Base-by-base conservation (phyloP, 2,329 filamentous ascomycete genomes). In the Fusarium floridanum region DNA sequence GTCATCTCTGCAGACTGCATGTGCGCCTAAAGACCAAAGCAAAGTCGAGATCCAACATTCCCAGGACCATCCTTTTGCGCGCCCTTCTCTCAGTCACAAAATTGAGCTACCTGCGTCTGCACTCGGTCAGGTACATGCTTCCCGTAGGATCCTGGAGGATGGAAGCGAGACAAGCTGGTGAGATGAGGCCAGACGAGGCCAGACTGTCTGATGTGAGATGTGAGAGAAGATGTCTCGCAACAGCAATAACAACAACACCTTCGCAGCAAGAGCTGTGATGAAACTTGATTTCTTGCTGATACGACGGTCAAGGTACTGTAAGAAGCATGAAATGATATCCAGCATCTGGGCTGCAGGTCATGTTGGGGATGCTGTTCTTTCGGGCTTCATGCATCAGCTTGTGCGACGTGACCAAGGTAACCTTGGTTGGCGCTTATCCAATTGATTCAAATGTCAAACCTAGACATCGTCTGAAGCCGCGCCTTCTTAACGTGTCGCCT, bases 401-500 rank as follows among this genome's bases (percentile, higher is more conserved):
- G 70, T 62, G 37, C 67, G 62, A 61, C 64, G 57, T 36, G 41
- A 67, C 43, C 66, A 64, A 63, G 48, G 56, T 64, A 56, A 63
- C 48, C 37, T 61, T 71, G 55, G 59, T 56, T 56, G 45, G 37
- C 53, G 50, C 65, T 48, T 71, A 45, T 68, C 72, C 59, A 69
- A 70, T 68, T 63, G 60, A 62, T 43, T 66, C 72, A 61, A 70
- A 48, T 71, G 72, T 53, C 72, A 67, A 66, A 71, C 66, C 75
- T 39, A 67, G 67, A 68, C 67, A 45, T 69, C 61, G 56, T 62
- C 63, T 73, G 45, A 61, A 68, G 67, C 53, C 55, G 60, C 66
- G 68, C 60, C 76, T 75, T 78, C 71, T 78, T 73, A 78, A 77
- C 66, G 66, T 73, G 67, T 70, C 67, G 43, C 62, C 65, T 71